These are phyloP conservation scores for Trichosporon coremiiforme DNA, from an alignment of 1,284 basidiomycete genomes.

Conservation along the genomic window DNA sequence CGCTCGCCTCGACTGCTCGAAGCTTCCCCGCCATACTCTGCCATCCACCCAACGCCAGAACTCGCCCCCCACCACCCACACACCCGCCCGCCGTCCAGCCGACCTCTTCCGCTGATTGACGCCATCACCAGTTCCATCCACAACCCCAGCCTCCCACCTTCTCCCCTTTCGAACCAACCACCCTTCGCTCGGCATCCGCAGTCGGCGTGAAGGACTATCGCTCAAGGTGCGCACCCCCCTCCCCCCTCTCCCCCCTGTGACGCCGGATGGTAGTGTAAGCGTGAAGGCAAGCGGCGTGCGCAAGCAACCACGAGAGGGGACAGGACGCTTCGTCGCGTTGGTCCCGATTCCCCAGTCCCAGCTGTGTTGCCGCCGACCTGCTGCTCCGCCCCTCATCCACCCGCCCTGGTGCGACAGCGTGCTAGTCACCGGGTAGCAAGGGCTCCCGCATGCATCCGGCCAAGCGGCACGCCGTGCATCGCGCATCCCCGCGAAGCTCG, in stretches of 20 bases:
- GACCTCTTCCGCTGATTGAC: slow-evolving; percentile 20
- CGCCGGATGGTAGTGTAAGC: neutral
- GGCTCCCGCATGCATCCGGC: neutral
- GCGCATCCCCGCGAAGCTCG: neutral
- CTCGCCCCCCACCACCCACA: neutral
- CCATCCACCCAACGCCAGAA: neutral
- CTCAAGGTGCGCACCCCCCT: slow-evolving; percentile 7
- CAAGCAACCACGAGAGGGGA: neutral
- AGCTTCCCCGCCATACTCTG: neutral
- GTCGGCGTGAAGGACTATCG: slow-evolving; percentile 17
- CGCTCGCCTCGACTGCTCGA: neutral
- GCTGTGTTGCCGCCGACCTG: neutral
- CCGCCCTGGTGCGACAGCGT: neutral
- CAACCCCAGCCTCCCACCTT: neutral
- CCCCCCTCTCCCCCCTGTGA: neutral
- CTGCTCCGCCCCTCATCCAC: neutral
- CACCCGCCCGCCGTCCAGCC: neutral
- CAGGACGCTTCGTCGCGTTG: neutral
- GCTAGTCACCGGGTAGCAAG: neutral
- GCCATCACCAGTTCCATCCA: slow-evolving; percentile 11
- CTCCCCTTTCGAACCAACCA: neutral
- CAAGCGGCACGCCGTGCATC: neutral
- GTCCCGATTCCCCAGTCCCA: neutral
- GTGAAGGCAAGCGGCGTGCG: neutral
- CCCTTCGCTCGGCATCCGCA: slow-evolving; percentile 13